Percentiles rank a stretch among this genome's conserved stretches.
phyloP scores from a whole-genome alignment of 257 asterid species.

The Rubia yunnanensis region DNA sequence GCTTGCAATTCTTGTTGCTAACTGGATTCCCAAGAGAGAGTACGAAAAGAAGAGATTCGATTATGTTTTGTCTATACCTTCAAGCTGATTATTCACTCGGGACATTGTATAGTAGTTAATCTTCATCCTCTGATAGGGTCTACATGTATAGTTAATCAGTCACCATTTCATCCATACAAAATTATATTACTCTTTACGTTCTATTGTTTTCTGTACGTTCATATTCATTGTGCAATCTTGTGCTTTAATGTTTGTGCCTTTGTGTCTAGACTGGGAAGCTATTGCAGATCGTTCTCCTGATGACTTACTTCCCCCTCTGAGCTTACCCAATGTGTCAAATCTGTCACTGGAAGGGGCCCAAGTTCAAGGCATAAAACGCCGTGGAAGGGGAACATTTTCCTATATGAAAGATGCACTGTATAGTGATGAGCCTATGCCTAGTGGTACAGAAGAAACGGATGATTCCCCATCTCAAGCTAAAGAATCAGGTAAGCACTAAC shows the following conservation, averaged over 20 bases:
- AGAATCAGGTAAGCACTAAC: neutral
- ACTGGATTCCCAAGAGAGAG: neutral
- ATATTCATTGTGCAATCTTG: neutral
- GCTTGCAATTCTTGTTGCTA: neutral
- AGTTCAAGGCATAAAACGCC: constrained; percentile 45
- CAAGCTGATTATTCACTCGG: too few relatives aligned
- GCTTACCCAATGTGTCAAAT: constrained; percentile 48
- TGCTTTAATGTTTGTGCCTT: constrained; percentile 6
- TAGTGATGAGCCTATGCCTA: constrained; percentile 54
- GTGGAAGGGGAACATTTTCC: constrained; percentile 89
- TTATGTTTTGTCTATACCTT: too few relatives aligned
- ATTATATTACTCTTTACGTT: too few relatives aligned
- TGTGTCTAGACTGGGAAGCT: constrained; percentile 85
- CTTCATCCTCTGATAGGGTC: too few relatives aligned
- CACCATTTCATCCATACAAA: too few relatives aligned
- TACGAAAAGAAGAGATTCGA: neutral
- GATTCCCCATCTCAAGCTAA: constrained; percentile 16
- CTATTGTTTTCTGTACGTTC: neutral
- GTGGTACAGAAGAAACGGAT: constrained; percentile 32
- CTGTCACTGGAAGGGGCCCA: constrained; percentile 48
- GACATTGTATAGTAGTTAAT: too few relatives aligned
- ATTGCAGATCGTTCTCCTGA: constrained; percentile 73
- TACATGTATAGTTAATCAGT: too few relatives aligned
- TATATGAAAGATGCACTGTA: constrained; percentile 57
- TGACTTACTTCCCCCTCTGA: constrained; percentile 54